Evolutionary conservation across 2,329 filamentous ascomycete species (phyloP).

Genomic region (Pseudogymnoascus destructans): DNA sequence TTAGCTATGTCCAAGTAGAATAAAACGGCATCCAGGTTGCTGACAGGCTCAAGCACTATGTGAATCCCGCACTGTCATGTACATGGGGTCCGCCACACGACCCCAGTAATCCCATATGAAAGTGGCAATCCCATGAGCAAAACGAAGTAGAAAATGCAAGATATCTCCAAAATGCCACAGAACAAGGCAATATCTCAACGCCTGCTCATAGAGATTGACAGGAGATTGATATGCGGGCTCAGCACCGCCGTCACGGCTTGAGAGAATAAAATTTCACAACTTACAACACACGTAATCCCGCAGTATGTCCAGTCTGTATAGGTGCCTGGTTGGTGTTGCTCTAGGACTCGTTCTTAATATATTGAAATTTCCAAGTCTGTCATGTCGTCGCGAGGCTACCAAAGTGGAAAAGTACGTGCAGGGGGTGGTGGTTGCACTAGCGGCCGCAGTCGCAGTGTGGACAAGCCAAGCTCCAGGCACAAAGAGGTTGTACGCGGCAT

Average conservation of each 20-base stretch:
- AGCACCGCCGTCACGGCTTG: neutral
- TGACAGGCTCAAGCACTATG: neutral
- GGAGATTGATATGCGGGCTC: neutral
- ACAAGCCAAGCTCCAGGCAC: conserved; percentile 5
- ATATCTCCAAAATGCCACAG: neutral
- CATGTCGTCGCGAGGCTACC: conserved; percentile 1
- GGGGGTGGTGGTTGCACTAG: neutral
- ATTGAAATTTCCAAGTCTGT: conserved; percentile 1
- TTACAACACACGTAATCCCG: neutral
- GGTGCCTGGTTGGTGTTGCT: neutral
- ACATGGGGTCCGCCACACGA: neutral
- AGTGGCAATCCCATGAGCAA: neutral
- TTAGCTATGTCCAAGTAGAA: neutral
- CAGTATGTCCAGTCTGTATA: neutral
- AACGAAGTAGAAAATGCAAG: neutral
- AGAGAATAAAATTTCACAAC: neutral
- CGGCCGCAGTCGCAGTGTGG: conserved; percentile 1
- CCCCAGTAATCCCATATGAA: neutral
- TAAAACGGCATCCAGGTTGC: neutral
- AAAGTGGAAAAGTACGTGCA: conserved; percentile 2
- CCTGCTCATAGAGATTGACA: neutral
- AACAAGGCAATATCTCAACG: neutral
- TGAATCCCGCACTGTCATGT: neutral
- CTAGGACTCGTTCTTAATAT: neutral
- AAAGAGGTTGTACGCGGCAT: neutral